These are phyloP conservation scores for Elaeis guineensis DNA, from an alignment of 176 grass and related monocot genomes.

Conservation along the genomic window DNA sequence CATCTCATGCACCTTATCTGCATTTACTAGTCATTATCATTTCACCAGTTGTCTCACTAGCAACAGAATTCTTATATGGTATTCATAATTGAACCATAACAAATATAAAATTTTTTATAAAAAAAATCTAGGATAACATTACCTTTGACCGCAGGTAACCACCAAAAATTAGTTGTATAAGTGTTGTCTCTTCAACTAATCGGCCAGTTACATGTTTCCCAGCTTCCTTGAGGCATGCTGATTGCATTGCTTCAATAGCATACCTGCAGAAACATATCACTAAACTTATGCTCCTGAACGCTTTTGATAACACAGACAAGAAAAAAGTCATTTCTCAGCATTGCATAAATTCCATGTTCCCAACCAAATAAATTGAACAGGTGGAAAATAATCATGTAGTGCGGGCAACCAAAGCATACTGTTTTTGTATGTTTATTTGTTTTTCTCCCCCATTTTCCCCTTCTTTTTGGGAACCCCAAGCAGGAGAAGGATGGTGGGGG, in stretches of 20 bases:
- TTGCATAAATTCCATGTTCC: no score
- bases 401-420: no score
- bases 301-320: no score
- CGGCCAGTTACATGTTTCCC: slow-evolving; percentile 25
- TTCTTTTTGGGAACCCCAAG: no score
- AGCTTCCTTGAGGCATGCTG: slow-evolving; percentile 61
- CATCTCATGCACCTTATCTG: slow-evolving; percentile 92
- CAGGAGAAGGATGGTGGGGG: no score
- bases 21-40: slow-evolving; percentile 10
- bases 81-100: slow-evolving; percentile 12
- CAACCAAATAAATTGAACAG: no score
- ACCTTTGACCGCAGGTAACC: slow-evolving; percentile 92
- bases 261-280: slow-evolving; percentile 47
- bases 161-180: slow-evolving; percentile 79
- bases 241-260: slow-evolving; percentile 89
- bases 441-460: no score
- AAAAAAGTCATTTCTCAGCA: no score
- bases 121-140: neutral
- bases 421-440: no score
- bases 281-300: slow-evolving; percentile 5
- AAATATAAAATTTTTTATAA: slow-evolving; percentile 3
- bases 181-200: slow-evolving; percentile 69
- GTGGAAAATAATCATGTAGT: no score
- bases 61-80: slow-evolving; percentile 1
- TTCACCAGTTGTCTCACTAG: neutral